A percentile compares a stretch with the other conserved stretches of the same genome.
Conservation (phyloP, 2,329 filamentous ascomycete genomes). For the Fusarium albidum region DNA sequence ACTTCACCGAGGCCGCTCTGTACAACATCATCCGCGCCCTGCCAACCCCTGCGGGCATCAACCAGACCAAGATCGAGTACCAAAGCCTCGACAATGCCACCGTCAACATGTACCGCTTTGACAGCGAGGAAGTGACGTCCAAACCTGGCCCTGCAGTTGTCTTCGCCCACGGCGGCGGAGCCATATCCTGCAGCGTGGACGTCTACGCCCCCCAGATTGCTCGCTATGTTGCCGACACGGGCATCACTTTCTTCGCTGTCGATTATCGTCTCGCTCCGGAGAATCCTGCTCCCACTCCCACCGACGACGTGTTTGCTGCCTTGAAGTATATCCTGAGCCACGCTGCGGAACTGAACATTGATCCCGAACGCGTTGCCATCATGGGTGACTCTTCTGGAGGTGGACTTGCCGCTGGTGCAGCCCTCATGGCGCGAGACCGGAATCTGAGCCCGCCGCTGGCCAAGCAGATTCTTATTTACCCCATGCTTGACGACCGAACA, state of each 20-base stretch:
- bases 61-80: constrained; percentile 19
- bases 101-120: constrained; percentile 29
- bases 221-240: constrained; percentile 34
- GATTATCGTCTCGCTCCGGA: constrained; percentile 56
- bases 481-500: constrained; percentile 46
- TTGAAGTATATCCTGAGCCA: constrained; percentile 39
- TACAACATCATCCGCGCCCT: background rate
- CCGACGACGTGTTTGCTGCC: constrained; percentile 48
- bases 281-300: constrained; percentile 44
- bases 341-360: constrained; percentile 28
- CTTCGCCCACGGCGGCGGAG: constrained; percentile 53
- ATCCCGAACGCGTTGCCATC: constrained; percentile 31
- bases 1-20: constrained; percentile 2
- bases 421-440: constrained; percentile 52
- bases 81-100: constrained; percentile 24
- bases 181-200: constrained; percentile 43
- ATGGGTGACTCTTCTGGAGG: constrained; percentile 37
- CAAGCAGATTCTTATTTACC: constrained; percentile 45
- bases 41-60: constrained; percentile 8
- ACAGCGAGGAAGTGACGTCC: background rate
- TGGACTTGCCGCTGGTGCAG: constrained; percentile 28
- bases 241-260: constrained; percentile 47
- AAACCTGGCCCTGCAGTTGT: constrained; percentile 40
- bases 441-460: constrained; percentile 38
- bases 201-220: constrained; percentile 38